Conservation (phyloP, 129 eudicot genomes). For the Smallanthus sonchifolius region DNA sequence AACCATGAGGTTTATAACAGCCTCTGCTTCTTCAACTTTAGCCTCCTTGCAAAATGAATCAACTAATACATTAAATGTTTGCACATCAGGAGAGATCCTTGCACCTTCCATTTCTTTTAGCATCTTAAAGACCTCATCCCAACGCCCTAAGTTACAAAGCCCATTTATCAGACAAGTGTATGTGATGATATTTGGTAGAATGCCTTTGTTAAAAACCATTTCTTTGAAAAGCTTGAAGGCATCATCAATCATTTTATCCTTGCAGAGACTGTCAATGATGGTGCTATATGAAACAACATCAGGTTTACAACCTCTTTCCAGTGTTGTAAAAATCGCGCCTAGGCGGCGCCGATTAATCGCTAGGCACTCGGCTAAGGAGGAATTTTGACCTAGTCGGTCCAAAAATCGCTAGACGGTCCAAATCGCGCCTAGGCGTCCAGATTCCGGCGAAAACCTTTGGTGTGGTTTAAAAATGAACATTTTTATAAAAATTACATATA, state of each 20-base stretch:
- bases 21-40: constrained; percentile 20
- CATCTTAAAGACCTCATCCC: neutral
- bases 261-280: neutral
- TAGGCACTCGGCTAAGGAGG: no score
- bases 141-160: neutral
- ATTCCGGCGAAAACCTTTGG: no score
- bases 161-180: constrained; percentile 1
- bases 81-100: neutral
- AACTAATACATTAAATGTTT: constrained; percentile 17
- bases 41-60: constrained; percentile 38
- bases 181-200: neutral
- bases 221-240: neutral
- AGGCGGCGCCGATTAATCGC: no score
- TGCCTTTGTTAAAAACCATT: constrained; percentile 1
- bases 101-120: constrained; percentile 11
- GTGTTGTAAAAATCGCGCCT: no score
- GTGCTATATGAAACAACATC: neutral
- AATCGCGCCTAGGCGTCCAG: no score
- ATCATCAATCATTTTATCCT: neutral
- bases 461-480: no score
- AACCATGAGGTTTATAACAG: constrained; percentile 3
- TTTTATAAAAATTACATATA: no score
- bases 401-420: no score
- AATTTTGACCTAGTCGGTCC: no score
- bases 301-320: neutral